These are phyloP conservation scores for Lachnellula hyalina DNA, from an alignment of 2,329 filamentous ascomycete species.

Conservation along the genomic window DNA sequence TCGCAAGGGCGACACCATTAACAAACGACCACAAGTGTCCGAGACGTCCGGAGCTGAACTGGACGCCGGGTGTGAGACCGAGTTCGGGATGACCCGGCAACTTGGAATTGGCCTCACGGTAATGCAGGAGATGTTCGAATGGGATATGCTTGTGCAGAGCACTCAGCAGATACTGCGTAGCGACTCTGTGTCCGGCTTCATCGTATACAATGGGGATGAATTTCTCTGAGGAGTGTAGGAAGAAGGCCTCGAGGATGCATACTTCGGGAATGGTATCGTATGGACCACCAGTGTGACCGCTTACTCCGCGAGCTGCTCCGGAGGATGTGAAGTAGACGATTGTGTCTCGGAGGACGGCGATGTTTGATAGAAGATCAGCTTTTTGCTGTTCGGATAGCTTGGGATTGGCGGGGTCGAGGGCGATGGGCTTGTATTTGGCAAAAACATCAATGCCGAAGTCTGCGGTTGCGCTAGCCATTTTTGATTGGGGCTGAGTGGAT, in stretches of 20 bases:
- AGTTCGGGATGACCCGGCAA: constrained; percentile 37
- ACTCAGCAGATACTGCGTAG: constrained; percentile 36
- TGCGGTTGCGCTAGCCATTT: constrained; percentile 18
- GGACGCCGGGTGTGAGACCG: constrained; percentile 35
- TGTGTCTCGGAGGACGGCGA: constrained; percentile 35
- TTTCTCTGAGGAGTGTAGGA: constrained; percentile 30
- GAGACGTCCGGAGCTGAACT: constrained; percentile 37
- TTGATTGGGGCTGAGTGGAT: background rate
- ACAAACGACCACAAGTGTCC: constrained; percentile 37
- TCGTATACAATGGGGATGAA: constrained; percentile 35
- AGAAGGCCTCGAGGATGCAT: constrained; percentile 35
- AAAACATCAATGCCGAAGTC: constrained; percentile 23
- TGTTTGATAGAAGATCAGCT: constrained; percentile 34
- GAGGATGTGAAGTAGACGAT: constrained; percentile 37
- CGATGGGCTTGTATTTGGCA: constrained; percentile 17
- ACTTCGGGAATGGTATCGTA: constrained; percentile 37
- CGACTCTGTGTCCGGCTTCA: constrained; percentile 37
- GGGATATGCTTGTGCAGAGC: constrained; percentile 34
- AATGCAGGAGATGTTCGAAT: constrained; percentile 36
- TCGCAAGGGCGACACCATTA: constrained; percentile 35
- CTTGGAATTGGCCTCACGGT: constrained; percentile 36
- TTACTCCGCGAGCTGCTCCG: constrained; percentile 34
- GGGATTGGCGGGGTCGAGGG: constrained; percentile 31
- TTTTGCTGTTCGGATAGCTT: constrained; percentile 34
- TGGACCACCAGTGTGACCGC: constrained; percentile 36